Evolutionary conservation across 2,329 filamentous ascomycete species (phyloP).

Genomic region (Neonectria faginata): DNA sequence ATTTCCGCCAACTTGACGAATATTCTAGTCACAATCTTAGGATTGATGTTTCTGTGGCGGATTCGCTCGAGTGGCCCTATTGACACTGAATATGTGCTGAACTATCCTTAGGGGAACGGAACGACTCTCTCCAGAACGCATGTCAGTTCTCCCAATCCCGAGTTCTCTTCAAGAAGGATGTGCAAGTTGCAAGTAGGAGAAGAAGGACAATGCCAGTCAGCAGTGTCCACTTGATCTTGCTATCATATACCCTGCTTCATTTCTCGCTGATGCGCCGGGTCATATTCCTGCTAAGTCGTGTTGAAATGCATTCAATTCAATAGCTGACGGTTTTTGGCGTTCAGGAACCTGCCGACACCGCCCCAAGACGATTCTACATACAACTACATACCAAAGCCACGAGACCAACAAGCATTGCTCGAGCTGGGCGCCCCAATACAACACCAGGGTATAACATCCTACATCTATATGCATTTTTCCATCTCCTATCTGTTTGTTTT

Average conservation of each 20-base stretch:
- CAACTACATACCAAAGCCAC: background rate
- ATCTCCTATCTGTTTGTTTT: too few relatives aligned
- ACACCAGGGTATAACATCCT: slow-evolving; percentile 10
- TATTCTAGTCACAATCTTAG: background rate
- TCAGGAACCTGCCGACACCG: background rate
- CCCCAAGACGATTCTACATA: background rate
- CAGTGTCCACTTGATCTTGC: background rate
- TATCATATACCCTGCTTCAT: too few relatives aligned
- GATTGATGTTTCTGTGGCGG: too few relatives aligned
- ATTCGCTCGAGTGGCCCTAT: background rate
- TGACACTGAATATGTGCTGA: background rate
- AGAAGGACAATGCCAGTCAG: background rate
- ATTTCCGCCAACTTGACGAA: background rate
- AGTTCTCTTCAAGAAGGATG: background rate
- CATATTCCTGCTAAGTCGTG: too few relatives aligned
- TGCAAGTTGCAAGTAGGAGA: background rate
- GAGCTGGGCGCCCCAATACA: background rate
- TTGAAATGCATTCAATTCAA: background rate
- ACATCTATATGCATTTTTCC: background rate
- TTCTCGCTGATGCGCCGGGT: background rate
- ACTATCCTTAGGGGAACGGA: background rate
- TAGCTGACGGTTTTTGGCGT: slow-evolving; percentile 1
- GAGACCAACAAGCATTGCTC: slow-evolving; percentile 8
- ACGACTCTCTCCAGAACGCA: background rate
- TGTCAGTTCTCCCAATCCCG: background rate